These are phyloP conservation scores for Sherardia arvensis DNA, from an alignment of 257 asterid species.

Conservation along the genomic window DNA sequence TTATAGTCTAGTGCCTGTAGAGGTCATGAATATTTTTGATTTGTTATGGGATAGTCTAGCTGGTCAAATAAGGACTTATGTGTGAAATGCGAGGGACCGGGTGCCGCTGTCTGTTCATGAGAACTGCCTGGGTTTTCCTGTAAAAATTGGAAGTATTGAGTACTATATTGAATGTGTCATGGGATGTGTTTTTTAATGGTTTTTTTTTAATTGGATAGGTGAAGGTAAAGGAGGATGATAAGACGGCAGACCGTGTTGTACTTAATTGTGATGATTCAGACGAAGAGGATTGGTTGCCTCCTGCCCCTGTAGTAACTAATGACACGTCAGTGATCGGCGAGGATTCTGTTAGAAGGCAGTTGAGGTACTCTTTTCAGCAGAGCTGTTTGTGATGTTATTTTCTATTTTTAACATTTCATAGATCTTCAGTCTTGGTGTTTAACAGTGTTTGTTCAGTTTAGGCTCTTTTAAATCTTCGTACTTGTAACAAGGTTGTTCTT, in stretches of 20 bases:
- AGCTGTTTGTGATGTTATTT: background rate
- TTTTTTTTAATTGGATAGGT: slow-evolving; percentile 26
- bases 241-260: slow-evolving; percentile 24
- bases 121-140: no score
- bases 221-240: slow-evolving; percentile 33
- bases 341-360: slow-evolving; percentile 67
- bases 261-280: slow-evolving; percentile 39
- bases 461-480: background rate
- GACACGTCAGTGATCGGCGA: slow-evolving; percentile 23
- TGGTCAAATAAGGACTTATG: no score
- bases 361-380: slow-evolving; percentile 39
- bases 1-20: no score
- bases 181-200: slow-evolving; percentile 10
- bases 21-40: no score
- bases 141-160: background rate
- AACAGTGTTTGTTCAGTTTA: background rate
- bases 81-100: no score
- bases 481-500: background rate
- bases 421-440: background rate
- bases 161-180: background rate
- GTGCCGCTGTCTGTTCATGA: no score
- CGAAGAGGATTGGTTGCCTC: slow-evolving; percentile 89
- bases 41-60: no score
- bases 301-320: slow-evolving; percentile 48
- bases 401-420: background rate